Percentiles rank a stretch among this genome's conserved stretches.
Evolutionary conservation across 192 early-diverging fungal species (phyloP).

Genomic region (Phlyctochytrium planicorne): DNA sequence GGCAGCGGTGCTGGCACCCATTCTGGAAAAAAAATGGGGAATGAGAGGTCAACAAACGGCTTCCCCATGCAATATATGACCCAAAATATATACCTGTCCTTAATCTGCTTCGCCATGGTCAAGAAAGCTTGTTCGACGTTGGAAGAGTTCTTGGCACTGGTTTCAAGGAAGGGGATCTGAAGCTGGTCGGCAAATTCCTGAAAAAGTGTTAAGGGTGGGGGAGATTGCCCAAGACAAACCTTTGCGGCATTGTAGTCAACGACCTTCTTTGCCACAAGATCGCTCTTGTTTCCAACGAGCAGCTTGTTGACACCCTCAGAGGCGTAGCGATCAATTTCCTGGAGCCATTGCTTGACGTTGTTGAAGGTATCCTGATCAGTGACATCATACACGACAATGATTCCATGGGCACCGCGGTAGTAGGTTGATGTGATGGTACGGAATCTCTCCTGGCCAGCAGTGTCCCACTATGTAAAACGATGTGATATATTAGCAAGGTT

Average conservation of each 20-base stretch:
- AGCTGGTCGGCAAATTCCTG: constrained; percentile 91
- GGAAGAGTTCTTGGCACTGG: constrained; percentile 93
- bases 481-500: constrained; percentile 13
- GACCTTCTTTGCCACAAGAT: constrained; percentile 90
- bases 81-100: constrained; percentile 70
- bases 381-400: constrained; percentile 98
- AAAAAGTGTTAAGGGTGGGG: background rate
- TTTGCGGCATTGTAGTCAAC: constrained; percentile 76
- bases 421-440: constrained; percentile 97
- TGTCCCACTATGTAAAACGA: constrained; percentile 77
- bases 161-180: constrained; percentile 93
- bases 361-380: constrained; percentile 92
- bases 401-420: constrained; percentile 97
- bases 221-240: constrained; percentile 39
- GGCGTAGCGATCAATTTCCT: constrained; percentile 98
- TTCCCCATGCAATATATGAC: background rate
- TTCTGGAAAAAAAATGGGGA: constrained; percentile 39
- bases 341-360: constrained; percentile 98
- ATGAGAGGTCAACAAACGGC: constrained; percentile 20
- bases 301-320: constrained; percentile 97
- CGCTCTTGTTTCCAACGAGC: constrained; percentile 98
- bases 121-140: constrained; percentile 99
- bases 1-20: constrained; percentile 53
- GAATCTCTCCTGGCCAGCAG: constrained; percentile 98
- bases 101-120: constrained; percentile 99